These are phyloP conservation scores for Scheffersomyces titani DNA, from an alignment of 1,139 yeast species.

Conservation along the genomic window DNA sequence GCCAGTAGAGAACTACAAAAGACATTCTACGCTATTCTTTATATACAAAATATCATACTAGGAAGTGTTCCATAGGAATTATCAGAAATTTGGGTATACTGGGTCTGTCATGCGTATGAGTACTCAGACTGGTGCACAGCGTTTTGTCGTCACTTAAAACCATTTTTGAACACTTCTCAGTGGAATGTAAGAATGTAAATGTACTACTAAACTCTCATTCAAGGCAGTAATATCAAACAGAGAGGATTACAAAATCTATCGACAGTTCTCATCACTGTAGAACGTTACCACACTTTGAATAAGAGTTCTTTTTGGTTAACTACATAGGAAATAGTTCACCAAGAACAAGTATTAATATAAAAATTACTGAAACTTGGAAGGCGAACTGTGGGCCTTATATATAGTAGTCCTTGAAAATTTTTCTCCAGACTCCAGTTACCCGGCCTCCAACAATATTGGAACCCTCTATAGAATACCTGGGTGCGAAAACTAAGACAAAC, in stretches of 20 bases:
- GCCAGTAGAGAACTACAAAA: too few relatives aligned
- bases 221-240: not conserved
- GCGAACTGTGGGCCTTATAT: not conserved
- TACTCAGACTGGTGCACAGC: constrained; percentile 59
- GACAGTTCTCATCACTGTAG: not conserved
- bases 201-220: not conserved
- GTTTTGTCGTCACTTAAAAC: constrained; percentile 42
- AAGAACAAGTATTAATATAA: too few relatives aligned
- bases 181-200: not conserved
- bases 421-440: not conserved
- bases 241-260: not conserved
- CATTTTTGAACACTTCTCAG: not conserved
- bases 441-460: not conserved
- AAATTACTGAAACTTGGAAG: not conserved
- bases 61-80: not conserved
- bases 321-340: not conserved
- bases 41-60: not conserved
- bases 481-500: not conserved
- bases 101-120: constrained; percentile 47
- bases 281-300: not conserved
- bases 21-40: not conserved
- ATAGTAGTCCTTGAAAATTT: not conserved
- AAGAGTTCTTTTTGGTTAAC: not conserved
- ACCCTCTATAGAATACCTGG: not conserved
- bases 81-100: constrained; percentile 54